phyloP scores from a whole-genome alignment of 805 yeast genomes.

The Millerozyma acaciae region DNA sequence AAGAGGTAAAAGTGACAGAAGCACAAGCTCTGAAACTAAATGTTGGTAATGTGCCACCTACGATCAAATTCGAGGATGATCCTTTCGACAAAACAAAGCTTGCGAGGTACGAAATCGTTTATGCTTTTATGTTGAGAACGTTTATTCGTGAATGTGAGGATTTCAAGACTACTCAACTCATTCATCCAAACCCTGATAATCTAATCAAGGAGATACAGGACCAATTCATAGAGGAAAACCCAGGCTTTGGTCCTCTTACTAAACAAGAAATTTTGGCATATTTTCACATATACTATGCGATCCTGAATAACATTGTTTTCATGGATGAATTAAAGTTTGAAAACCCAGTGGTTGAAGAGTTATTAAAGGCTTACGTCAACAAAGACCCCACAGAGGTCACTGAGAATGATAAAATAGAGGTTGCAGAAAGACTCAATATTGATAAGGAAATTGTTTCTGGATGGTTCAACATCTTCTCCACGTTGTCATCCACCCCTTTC shows the following conservation, averaged over 20 bases:
- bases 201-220: conserved; percentile 18
- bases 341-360: conserved; percentile 19
- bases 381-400: conserved; percentile 13
- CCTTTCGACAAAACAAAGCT: conserved; percentile 17
- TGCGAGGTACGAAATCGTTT: conserved; percentile 13
- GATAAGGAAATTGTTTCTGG: conserved; percentile 12
- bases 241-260: conserved; percentile 17
- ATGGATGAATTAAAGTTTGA: conserved; percentile 26
- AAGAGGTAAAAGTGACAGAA: conserved; percentile 19
- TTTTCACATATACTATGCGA: conserved; percentile 25
- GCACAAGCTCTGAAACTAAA: conserved; percentile 14
- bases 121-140: conserved; percentile 19
- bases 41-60: conserved; percentile 13
- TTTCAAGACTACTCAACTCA: conserved; percentile 7
- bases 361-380: conserved; percentile 15
- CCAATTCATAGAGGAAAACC: conserved; percentile 17
- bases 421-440: conserved; percentile 13
- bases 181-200: conserved; percentile 14
- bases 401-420: conserved; percentile 5
- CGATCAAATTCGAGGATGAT: conserved; percentile 13
- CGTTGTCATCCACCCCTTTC: conserved; percentile 23
- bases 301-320: conserved; percentile 22
- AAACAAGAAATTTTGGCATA: conserved; percentile 22
- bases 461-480: conserved; percentile 31
- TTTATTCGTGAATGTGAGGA: conserved; percentile 22